Evolutionary conservation across 2,329 filamentous ascomycete species (phyloP).

Genomic region (Phialocephala subalpina): DNA sequence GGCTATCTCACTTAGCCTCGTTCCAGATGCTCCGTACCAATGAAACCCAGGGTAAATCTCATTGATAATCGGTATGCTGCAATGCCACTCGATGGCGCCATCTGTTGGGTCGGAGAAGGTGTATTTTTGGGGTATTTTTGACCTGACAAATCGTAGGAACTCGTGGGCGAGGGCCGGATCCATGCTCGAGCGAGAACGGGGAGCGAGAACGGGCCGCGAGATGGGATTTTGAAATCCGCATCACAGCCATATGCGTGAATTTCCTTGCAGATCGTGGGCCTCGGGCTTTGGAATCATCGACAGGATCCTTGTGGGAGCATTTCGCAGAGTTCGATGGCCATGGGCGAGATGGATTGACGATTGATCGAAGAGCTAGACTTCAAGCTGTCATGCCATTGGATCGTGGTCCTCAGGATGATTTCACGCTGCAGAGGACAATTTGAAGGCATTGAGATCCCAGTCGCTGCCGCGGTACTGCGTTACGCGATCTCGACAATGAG

Average conservation of each 20-base stretch:
- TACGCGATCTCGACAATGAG: too few species aligned
- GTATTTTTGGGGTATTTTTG: neutral
- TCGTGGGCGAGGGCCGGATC: neutral
- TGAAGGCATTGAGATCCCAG: neutral
- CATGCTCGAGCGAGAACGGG: too few species aligned
- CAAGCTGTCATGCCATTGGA: neutral
- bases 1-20: slow-evolving; percentile 5
- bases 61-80: slow-evolving; percentile 11
- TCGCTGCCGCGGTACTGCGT: neutral
- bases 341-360: too few species aligned
- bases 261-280: neutral
- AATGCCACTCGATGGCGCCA: slow-evolving; percentile 5
- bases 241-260: neutral
- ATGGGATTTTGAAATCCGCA: slow-evolving; percentile 2
- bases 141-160: neutral
- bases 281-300: neutral
- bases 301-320: too few species aligned
- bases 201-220: neutral
- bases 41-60: neutral
- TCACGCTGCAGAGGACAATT: too few species aligned
- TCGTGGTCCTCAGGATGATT: neutral
- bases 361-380: neutral
- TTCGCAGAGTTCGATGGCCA: too few species aligned
- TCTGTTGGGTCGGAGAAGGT: neutral
- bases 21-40: neutral